These are phyloP conservation scores for Luvunga scandens DNA, from an alignment of 345 rosid genomes.

Conservation along the genomic window DNA sequence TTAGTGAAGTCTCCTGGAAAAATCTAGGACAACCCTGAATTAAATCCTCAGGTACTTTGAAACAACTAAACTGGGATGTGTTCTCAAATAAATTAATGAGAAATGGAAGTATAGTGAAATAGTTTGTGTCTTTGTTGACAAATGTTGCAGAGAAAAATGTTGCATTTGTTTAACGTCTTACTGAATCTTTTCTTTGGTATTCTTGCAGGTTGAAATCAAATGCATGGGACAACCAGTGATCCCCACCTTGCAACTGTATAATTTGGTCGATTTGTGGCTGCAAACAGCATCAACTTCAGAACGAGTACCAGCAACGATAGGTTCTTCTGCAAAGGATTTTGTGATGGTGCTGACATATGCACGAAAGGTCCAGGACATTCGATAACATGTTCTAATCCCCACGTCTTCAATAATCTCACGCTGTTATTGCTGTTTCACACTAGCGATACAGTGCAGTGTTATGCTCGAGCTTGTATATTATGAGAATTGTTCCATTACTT, in stretches of 20 bases:
- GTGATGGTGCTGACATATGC: slow-evolving; percentile 74
- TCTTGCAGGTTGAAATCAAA: slow-evolving; percentile 65
- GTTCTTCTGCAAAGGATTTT: slow-evolving; percentile 80
- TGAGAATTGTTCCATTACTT: not conserved
- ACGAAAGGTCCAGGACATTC: slow-evolving; percentile 37
- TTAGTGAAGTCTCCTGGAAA: not conserved
- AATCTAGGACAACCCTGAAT: not conserved
- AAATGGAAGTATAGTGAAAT: not conserved
- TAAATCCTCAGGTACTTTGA: not conserved
- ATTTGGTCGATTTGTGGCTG: slow-evolving; percentile 70
- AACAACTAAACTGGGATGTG: not conserved
- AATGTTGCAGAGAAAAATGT: not conserved
- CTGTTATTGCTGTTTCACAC: slow-evolving; percentile 1
- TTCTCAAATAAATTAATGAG: not conserved
- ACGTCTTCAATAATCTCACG: not conserved
- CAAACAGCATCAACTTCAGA: slow-evolving; percentile 48
- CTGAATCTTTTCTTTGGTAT: not conserved
- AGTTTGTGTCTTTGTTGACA: not conserved
- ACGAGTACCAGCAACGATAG: slow-evolving; percentile 45
- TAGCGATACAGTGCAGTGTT: not conserved
- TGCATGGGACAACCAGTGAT: slow-evolving; percentile 73
- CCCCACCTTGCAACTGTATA: slow-evolving; percentile 52
- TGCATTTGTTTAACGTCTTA: not conserved
- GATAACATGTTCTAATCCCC: not conserved
- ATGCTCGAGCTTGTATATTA: slow-evolving; percentile 15